A percentile compares a stretch with the other conserved stretches of the same genome.
phyloP scores from a whole-genome alignment of 2,329 filamentous ascomycete genomes.

The Ophiognomonia clavigignenti-juglandacearum region DNA sequence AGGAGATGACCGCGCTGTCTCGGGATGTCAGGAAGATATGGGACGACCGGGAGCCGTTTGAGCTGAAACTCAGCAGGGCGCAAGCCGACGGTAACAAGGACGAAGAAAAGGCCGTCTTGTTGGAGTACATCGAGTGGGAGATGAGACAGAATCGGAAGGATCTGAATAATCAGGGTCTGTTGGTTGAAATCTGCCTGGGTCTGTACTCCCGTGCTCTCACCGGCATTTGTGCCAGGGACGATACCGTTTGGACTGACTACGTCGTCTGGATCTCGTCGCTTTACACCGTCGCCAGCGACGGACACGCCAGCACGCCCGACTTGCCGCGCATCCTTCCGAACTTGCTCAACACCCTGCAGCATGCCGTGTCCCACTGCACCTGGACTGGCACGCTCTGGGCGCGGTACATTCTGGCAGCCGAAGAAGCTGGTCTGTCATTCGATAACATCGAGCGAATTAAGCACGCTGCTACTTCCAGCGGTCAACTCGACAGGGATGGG shows the following conservation, averaged over 20 bases:
- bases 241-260: constrained; percentile 78
- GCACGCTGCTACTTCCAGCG: constrained; percentile 82
- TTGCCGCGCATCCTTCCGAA: constrained; percentile 34
- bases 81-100: constrained; percentile 50
- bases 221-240: constrained; percentile 65
- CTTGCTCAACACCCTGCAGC: constrained; percentile 67
- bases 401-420: constrained; percentile 78
- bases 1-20: constrained; percentile 58
- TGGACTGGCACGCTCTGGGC: constrained; percentile 92
- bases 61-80: constrained; percentile 60
- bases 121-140: constrained; percentile 84
- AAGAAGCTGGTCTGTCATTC: constrained; percentile 72
- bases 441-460: constrained; percentile 84
- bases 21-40: constrained; percentile 60
- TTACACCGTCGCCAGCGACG: constrained; percentile 30
- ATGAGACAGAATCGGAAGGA: constrained; percentile 56
- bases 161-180: constrained; percentile 37
- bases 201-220: constrained; percentile 75
- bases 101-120: constrained; percentile 46
- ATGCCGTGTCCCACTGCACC: constrained; percentile 85
- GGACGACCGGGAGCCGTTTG: constrained; percentile 60
- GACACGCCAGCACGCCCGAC: constrained; percentile 33
- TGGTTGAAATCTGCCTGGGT: constrained; percentile 51
- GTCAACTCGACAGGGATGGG: constrained; percentile 77
- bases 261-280: constrained; percentile 65